phyloP scores from a whole-genome alignment of 345 rosid species.

The Excoecaria cochinchinensis region DNA sequence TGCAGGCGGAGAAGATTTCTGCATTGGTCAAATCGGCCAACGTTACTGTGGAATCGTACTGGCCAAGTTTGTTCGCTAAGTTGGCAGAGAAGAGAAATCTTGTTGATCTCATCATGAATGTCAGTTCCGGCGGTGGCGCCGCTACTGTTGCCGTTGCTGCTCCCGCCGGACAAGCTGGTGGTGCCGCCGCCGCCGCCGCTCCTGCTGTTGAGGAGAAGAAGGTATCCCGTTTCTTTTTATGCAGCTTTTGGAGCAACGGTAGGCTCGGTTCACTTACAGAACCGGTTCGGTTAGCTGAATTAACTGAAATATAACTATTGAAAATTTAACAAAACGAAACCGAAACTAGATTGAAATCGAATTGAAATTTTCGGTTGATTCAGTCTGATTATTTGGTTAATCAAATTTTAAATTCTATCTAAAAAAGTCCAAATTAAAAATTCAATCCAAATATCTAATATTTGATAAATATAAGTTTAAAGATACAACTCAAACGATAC shows the following conservation, averaged over 20 bases:
- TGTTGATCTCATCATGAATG: conserved; percentile 49
- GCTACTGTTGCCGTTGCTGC: conserved; percentile 34
- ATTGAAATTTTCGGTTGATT: too few species aligned
- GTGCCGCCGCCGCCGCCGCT: conserved; percentile 34
- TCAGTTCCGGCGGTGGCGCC: conserved; percentile 49
- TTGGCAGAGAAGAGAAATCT: conserved; percentile 48
- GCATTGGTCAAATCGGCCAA: conserved; percentile 50
- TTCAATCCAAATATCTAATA: too few species aligned
- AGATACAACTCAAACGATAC: too few species aligned
- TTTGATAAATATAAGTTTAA: too few species aligned
- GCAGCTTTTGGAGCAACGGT: neutral
- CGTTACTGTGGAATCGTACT: conserved; percentile 52
- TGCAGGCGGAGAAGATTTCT: conserved; percentile 61
- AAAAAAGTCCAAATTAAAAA: too few species aligned
- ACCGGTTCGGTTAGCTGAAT: too few species aligned
- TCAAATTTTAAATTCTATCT: too few species aligned
- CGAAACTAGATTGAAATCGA: too few species aligned
- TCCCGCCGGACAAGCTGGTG: conserved; percentile 23
- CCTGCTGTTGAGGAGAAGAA: conserved; percentile 48
- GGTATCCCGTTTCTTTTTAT: neutral
- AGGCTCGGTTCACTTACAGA: too few species aligned
- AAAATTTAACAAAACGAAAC: too few species aligned
- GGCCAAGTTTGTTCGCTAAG: conserved; percentile 68
- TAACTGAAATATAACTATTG: too few species aligned
- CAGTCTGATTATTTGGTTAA: too few species aligned